A percentile compares a stretch with the other conserved stretches of the same genome.
Evolutionary conservation across 2,329 filamentous ascomycete genomes (phyloP).

Genomic region (Penicillium sp.): DNA sequence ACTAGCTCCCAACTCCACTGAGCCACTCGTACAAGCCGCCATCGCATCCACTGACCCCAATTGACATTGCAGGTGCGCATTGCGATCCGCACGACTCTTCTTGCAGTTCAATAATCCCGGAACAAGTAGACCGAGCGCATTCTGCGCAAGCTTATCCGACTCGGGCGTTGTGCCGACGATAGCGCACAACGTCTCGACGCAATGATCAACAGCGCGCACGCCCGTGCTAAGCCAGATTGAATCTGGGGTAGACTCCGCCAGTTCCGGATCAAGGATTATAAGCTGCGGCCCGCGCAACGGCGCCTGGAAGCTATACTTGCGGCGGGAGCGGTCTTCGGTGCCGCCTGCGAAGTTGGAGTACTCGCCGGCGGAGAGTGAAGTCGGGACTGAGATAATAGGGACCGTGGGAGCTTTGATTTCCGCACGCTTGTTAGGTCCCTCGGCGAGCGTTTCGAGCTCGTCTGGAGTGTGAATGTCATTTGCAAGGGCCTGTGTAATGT

Average conservation of each 20-base stretch:
- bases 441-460: conserved; percentile 40
- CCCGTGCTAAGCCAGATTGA: conserved; percentile 59
- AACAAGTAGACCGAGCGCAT: conserved; percentile 44
- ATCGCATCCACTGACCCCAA: conserved; percentile 55
- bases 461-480: conserved; percentile 44
- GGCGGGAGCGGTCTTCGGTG: conserved; percentile 36
- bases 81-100: conserved; percentile 35
- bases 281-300: conserved; percentile 49
- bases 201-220: conserved; percentile 57
- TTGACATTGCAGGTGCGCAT: conserved; percentile 50
- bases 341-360: conserved; percentile 43
- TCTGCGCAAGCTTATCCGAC: conserved; percentile 39
- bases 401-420: conserved; percentile 27
- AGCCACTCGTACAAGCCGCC: conserved; percentile 42
- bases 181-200: conserved; percentile 55
- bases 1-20: conserved; percentile 48
- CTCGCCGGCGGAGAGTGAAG: conserved; percentile 44
- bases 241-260: conserved; percentile 52
- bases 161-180: conserved; percentile 30
- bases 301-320: conserved; percentile 37
- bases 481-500: conserved; percentile 42
- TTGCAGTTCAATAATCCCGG: conserved; percentile 45
- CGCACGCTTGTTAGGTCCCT: conserved; percentile 26
- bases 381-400: conserved; percentile 42
- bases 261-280: conserved; percentile 56